Percentiles rank a stretch among this genome's conserved stretches.
Evolutionary conservation across 805 yeast genomes (phyloP).

Genomic region (Huiozyma naganishii): DNA sequence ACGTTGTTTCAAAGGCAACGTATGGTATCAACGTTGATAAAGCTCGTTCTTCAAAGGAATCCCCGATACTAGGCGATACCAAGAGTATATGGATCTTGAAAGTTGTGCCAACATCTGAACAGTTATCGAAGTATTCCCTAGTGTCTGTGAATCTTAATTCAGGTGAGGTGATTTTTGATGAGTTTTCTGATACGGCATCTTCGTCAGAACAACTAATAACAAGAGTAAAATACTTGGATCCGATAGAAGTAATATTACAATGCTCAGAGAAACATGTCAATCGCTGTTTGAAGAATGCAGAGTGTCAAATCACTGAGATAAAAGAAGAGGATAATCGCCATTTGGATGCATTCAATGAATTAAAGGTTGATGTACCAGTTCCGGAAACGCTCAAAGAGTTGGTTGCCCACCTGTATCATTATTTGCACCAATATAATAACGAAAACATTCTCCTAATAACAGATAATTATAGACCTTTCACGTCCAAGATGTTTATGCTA

Average conservation of each 20-base stretch:
- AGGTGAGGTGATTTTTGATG: constrained; percentile 68
- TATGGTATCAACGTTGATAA: constrained; percentile 32
- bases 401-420: constrained; percentile 37
- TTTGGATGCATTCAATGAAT: not conserved
- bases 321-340: constrained; percentile 2
- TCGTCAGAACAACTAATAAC: constrained; percentile 60
- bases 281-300: not conserved
- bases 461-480: constrained; percentile 42
- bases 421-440: constrained; percentile 55
- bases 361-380: constrained; percentile 18
- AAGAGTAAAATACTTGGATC: constrained; percentile 60
- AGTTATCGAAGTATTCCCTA: constrained; percentile 16
- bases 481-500: constrained; percentile 34
- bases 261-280: not conserved
- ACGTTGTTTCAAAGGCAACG: constrained; percentile 74
- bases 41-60: constrained; percentile 41
- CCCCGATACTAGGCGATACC: constrained; percentile 16
- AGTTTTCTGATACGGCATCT: constrained; percentile 45
- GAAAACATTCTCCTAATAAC: constrained; percentile 42
- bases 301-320: not conserved
- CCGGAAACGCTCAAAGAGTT: constrained; percentile 16
- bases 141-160: constrained; percentile 59
- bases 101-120: not conserved
- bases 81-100: constrained; percentile 22
- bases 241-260: constrained; percentile 54